Base-by-base conservation (phyloP, 176 grass and related monocot species). In the Hordeum marinum region DNA sequence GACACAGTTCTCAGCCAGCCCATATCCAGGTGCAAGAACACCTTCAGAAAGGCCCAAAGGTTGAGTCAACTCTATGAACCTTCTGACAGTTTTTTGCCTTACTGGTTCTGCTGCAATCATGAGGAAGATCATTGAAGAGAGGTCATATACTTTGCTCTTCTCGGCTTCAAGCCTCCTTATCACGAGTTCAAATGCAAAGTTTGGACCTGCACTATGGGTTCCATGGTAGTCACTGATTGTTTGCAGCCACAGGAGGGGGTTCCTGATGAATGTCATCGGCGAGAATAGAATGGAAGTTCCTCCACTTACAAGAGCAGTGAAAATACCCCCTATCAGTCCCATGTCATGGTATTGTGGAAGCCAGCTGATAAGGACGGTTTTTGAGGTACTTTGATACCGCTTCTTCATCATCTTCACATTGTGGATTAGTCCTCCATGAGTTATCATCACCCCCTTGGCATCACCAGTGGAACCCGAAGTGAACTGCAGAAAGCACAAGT, bases 311-410 rank as follows among this genome's bases (percentile, higher is more conserved):
- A 94, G 92, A 70, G 92, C 87, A 82, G 89, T 94, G 68, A 94
- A 94, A 82, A 94, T 72, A 42, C 92, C 92, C 9, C 92, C 92
- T 63, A 94, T 91, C 54, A 94, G 79, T 23, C 92, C 92, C 92
- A 94, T 94, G 65, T 94, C 92, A 94, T 94, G 92, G 82, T 94
- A 94, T 45, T 94, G 92, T 68, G 89, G 89, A 94, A 94, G 92
- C 92, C 92, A 94, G 74, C 92, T 91, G 64, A 94, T 71, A 77
- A 94, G 84, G 42, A 91, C 79, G 46, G 92, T 94, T 87, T 71
- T 88, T 48, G 92, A 94, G 45, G 84, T 91, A 83, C 92, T 94
- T 59, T 31, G 88, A 25, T 94, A 94, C 84, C 50, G 64, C 68
- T 84, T 89, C 69, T 88, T 85, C 92, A 94, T 94, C 67, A 84